Percentiles rank a stretch among this genome's conserved stretches.
These are phyloP conservation scores for Coniferiporia weirii DNA, from an alignment of 1,284 basidiomycete genomes.

Conservation along the genomic window DNA sequence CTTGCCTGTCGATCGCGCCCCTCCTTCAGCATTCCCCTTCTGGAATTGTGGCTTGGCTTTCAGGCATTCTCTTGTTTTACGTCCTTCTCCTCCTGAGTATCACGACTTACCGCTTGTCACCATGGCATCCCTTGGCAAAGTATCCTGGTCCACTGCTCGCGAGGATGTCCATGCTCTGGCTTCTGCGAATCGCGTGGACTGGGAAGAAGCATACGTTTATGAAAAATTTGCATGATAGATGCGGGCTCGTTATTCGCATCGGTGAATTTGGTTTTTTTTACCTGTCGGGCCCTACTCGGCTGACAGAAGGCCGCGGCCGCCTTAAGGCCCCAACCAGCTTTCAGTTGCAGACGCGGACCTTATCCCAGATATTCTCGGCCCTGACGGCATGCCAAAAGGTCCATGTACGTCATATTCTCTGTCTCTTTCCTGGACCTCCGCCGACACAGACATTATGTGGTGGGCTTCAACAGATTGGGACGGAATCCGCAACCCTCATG, in stretches of 20 bases:
- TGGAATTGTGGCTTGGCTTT: neutral
- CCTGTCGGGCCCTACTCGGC: neutral
- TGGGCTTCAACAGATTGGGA: slow-evolving; percentile 19
- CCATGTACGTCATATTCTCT: slow-evolving; percentile 21
- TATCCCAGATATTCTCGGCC: slow-evolving; percentile 28
- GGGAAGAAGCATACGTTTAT: slow-evolving; percentile 17
- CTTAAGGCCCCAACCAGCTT: slow-evolving; percentile 32
- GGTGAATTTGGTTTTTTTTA: slow-evolving; percentile 14
- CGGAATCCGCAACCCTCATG: slow-evolving; percentile 10
- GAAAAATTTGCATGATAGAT: slow-evolving; percentile 18
- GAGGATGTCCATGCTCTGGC: slow-evolving; percentile 22
- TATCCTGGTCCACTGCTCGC: slow-evolving; percentile 23
- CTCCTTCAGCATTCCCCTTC: neutral
- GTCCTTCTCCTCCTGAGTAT: neutral
- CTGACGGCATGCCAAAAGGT: slow-evolving; percentile 28
- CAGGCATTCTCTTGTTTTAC: slow-evolving; percentile 1
- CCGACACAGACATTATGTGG: no score
- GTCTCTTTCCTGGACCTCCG: neutral
- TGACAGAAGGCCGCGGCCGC: neutral
- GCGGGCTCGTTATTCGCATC: slow-evolving; percentile 21
- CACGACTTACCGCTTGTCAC: slow-evolving; percentile 23
- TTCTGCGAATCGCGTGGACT: slow-evolving; percentile 9
- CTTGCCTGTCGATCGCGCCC: neutral
- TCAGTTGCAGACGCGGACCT: slow-evolving; percentile 29
- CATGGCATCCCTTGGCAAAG: slow-evolving; percentile 23